These are phyloP conservation scores for Conticribra weissflogii DNA, from an alignment of 108 stramenopile species.

Conservation along the genomic window DNA sequence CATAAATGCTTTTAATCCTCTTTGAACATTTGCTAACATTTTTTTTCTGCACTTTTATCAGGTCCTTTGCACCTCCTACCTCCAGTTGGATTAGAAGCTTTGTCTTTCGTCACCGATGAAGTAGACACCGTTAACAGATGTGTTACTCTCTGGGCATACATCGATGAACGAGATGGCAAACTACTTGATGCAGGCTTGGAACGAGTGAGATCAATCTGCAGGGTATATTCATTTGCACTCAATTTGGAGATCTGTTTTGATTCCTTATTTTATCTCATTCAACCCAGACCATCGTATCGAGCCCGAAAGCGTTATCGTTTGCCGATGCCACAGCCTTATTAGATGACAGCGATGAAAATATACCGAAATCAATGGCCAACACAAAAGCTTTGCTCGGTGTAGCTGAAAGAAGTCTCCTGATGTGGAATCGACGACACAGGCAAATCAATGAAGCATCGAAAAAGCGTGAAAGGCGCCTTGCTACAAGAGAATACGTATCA, in stretches of 20 bases:
- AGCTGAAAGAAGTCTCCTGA: constrained; percentile 58
- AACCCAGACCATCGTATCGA: constrained; percentile 57
- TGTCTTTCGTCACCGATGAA: constrained; percentile 55
- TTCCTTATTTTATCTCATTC: background rate
- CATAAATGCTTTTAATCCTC: constrained; percentile 6
- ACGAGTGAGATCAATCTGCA: no score
- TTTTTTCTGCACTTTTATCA: background rate
- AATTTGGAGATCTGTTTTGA: no score
- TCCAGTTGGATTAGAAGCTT: constrained; percentile 64
- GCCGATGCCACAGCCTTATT: constrained; percentile 63
- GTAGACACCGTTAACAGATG: constrained; percentile 57
- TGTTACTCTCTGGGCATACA: constrained; percentile 87
- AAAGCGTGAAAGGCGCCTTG: constrained; percentile 66
- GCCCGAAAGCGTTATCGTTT: constrained; percentile 67
- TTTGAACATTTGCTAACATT: background rate
- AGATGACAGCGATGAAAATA: constrained; percentile 30
- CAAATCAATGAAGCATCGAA: constrained; percentile 55
- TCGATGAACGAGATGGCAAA: constrained; percentile 79
- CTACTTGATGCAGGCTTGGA: constrained; percentile 84
- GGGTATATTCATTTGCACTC: no score
- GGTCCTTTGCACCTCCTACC: constrained; percentile 82
- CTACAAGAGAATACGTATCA: constrained; percentile 57
- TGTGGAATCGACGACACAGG: constrained; percentile 58
- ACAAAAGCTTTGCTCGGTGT: constrained; percentile 54
- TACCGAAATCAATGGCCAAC: constrained; percentile 32